Evolutionary conservation across 768 basidiomycete genomes (phyloP).

Genomic region (Trichaptum fuscoviolaceum): DNA sequence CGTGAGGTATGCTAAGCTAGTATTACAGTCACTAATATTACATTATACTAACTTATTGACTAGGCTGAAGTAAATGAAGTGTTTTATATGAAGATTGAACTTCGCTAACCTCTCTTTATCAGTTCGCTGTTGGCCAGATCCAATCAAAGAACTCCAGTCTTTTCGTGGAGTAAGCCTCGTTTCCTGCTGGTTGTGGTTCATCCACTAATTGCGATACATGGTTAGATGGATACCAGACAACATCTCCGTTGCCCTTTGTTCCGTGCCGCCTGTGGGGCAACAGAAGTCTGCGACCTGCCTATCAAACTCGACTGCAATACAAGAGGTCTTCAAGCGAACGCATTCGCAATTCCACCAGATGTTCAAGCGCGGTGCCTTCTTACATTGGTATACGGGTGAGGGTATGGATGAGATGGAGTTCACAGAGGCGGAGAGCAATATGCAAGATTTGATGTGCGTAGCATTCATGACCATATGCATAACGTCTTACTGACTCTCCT

Average conservation of each 20-base stretch:
- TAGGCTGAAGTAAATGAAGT: slow-evolving; percentile 23
- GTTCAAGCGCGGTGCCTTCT: slow-evolving; percentile 81
- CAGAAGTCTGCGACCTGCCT: slow-evolving; percentile 68
- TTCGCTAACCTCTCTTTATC: slow-evolving; percentile 12
- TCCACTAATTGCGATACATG: slow-evolving; percentile 8
- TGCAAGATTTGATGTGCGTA: slow-evolving; percentile 74
- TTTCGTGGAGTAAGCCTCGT: slow-evolving; percentile 71
- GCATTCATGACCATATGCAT: slow-evolving; percentile 4
- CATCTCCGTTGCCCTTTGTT: slow-evolving; percentile 77
- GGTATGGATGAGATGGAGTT: slow-evolving; percentile 88
- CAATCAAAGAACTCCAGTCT: slow-evolving; percentile 69
- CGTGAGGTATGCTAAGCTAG: slow-evolving; percentile 56
- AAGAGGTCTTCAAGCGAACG: slow-evolving; percentile 79
- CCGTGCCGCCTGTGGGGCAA: slow-evolving; percentile 79
- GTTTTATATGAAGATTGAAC: slow-evolving; percentile 2
- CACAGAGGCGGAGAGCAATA: slow-evolving; percentile 82
- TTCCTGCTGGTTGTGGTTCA: not conserved
- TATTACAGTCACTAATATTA: slow-evolving; percentile 6
- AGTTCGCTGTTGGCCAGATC: slow-evolving; percentile 68
- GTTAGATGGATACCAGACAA: slow-evolving; percentile 87
- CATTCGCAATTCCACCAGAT: slow-evolving; percentile 68
- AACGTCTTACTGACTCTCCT: slow-evolving; percentile 11
- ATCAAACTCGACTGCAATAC: slow-evolving; percentile 56
- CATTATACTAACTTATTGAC: slow-evolving; percentile 22
- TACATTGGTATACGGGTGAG: slow-evolving; percentile 89